Conservation (phyloP, 2,329 filamentous ascomycete genomes). For the Botrytis deweyae region DNA sequence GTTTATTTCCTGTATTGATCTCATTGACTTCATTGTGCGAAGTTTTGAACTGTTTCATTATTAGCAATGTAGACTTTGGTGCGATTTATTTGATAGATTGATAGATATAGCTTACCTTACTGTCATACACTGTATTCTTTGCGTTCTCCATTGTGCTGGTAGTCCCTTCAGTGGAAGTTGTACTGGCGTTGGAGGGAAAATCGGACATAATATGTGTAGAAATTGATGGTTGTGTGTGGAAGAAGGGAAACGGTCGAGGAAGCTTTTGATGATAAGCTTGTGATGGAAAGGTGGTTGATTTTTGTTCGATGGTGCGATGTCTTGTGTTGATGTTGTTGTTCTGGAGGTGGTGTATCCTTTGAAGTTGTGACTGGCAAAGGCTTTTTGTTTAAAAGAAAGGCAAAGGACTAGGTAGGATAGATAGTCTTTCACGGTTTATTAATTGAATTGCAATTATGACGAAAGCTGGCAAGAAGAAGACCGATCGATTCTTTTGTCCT, state of each 20-base stretch:
- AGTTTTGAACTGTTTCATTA: constrained; percentile 1
- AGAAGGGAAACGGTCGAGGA: not conserved
- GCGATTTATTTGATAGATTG: not conserved
- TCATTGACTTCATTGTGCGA: not conserved
- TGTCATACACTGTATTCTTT: constrained; percentile 20
- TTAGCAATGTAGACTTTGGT: constrained; percentile 10
- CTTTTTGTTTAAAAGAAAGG: constrained; percentile 4
- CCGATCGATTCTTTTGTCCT: not conserved
- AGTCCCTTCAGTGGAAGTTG: constrained; percentile 5
- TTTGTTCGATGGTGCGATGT: not conserved
- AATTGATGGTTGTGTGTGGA: constrained; percentile 2
- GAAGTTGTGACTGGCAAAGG: not conserved
- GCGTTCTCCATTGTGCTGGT: constrained; percentile 18
- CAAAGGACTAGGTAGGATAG: not conserved
- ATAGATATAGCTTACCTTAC: constrained; percentile 20
- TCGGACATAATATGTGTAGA: constrained; percentile 9
- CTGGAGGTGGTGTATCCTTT: not conserved
- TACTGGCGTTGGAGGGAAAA: constrained; percentile 19
- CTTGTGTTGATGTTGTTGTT: not conserved
- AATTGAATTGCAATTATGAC: constrained; percentile 13
- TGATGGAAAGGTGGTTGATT: not conserved
- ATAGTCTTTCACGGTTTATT: not conserved
- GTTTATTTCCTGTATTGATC: constrained; percentile 7
- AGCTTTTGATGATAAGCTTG: not conserved
- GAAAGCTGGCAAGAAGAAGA: constrained; percentile 7